A percentile compares a stretch with the other conserved stretches of the same genome.
phyloP scores from a whole-genome alignment of 2,329 filamentous ascomycete genomes.

The Dothideomycetes sp. region DNA sequence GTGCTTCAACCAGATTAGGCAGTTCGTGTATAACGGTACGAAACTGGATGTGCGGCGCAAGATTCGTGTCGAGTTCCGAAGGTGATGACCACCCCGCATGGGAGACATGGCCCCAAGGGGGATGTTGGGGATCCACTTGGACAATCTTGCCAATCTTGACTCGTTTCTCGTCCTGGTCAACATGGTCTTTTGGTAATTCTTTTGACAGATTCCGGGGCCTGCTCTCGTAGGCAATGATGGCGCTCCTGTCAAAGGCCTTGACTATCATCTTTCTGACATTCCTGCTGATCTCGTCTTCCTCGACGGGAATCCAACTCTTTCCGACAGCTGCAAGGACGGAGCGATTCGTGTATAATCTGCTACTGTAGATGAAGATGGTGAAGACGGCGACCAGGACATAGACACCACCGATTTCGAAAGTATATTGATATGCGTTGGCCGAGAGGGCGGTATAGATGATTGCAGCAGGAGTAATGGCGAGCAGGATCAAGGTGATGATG shows the following conservation, averaged over 20 bases:
- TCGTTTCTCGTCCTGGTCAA: constrained; percentile 17
- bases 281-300: constrained; percentile 71
- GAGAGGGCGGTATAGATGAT: constrained; percentile 64
- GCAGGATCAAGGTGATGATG: constrained; percentile 60
- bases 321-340: constrained; percentile 74
- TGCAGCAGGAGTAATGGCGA: constrained; percentile 73
- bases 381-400: constrained; percentile 66
- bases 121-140: constrained; percentile 21
- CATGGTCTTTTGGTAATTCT: constrained; percentile 22
- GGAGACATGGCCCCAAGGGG: constrained; percentile 73
- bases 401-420: constrained; percentile 68
- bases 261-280: constrained; percentile 68
- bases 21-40: constrained; percentile 71
- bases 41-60: constrained; percentile 77
- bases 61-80: constrained; percentile 44
- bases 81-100: constrained; percentile 88
- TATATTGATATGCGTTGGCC: constrained; percentile 62
- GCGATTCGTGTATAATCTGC: constrained; percentile 78
- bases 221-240: constrained; percentile 70
- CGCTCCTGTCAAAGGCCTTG: constrained; percentile 64
- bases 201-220: constrained; percentile 52
- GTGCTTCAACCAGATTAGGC: constrained; percentile 83
- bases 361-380: constrained; percentile 67
- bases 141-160: constrained; percentile 19
- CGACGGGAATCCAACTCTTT: constrained; percentile 75